Evolutionary conservation across 192 early-diverging fungal species (phyloP), one percentile per base, ranked within the genome.

Genomic region (Rhizophagus prolifer): DNA sequence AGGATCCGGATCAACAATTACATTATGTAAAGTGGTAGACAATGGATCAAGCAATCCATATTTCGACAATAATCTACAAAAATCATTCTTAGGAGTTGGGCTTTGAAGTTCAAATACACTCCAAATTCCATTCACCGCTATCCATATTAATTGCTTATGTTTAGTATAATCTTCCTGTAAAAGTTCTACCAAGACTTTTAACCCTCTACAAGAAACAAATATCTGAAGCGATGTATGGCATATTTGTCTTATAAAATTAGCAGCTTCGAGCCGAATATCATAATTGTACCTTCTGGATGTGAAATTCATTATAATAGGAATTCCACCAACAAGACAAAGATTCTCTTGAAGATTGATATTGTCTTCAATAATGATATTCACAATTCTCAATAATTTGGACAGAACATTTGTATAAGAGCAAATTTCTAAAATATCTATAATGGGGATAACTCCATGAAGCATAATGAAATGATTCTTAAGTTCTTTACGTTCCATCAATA

Each of bases 131-230:
- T 88, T 85, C 28, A 88, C 81, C 1, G 87, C 88, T 36, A 85
- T 83, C 80, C 80, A 84, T 5, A 89, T 81, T 2, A 90, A 64
- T 34, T 89, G 81, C 41, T 80, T 84, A n/a, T 83, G 73, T 23
- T 76, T 79, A 6, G 59, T 12, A 75, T 89, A 90, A 60, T 85
- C 82, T 19, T 76, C 86, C 21, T 82, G 76, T 58, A 90, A 72
- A 66, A 90, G 82, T 1, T 83, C 78, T 21, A 88, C 82, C 16
- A 90, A 61, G 5, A 85, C 79, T 36, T 83, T 64, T 2, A 89
- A 68, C 0, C 87, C 88, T 16, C 87, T 81, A 71, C 89, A 90
- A 13, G 88, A 87, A 58, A 90, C 74, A 71, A 90, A 88, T 83
- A 89, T 87, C 54, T 87, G 89, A 3, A 89, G 80, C 28, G 80